These are phyloP conservation scores for Coemansia sp. DNA, from an alignment of 192 early-diverging fungal species.

Conservation along the genomic window DNA sequence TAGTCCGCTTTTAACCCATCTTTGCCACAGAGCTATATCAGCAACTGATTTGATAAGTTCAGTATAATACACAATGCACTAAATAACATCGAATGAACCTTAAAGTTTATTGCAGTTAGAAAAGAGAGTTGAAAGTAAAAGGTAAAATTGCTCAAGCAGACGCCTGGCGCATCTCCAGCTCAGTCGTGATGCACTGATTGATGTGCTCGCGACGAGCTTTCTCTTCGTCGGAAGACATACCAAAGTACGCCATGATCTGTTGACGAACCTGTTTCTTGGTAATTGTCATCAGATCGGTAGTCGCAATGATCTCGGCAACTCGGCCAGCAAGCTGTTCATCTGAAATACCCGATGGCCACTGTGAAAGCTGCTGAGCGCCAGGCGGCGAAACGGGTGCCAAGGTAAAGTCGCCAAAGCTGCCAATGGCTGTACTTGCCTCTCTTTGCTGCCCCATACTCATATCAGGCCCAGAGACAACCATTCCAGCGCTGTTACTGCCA, in stretches of 20 bases:
- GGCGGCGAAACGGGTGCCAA: slow-evolving; percentile 16
- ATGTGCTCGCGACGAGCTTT: slow-evolving; percentile 80
- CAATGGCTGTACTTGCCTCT: not conserved
- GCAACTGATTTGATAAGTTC: not conserved
- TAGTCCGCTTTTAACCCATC: slow-evolving; percentile 16
- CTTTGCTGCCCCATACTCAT: not conserved
- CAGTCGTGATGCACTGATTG: slow-evolving; percentile 74
- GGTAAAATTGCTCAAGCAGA: slow-evolving; percentile 4
- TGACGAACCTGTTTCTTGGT: slow-evolving; percentile 99
- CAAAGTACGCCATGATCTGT: slow-evolving; percentile 75
- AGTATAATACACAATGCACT: not conserved
- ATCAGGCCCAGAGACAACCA: not conserved
- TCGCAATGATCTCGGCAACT: slow-evolving; percentile 77
- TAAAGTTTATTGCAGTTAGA: not conserved
- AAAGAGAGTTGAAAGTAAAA: not conserved
- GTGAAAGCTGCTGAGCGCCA: slow-evolving; percentile 14
- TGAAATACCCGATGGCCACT: slow-evolving; percentile 57
- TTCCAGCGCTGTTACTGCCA: not conserved
- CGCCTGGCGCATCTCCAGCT: slow-evolving; percentile 38
- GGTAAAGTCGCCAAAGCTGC: slow-evolving; percentile 8
- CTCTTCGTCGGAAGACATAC: slow-evolving; percentile 68
- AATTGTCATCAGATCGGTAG: slow-evolving; percentile 95
- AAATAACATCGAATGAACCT: not conserved
- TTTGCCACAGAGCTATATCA: not conserved
- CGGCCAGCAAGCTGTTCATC: slow-evolving; percentile 69